These are phyloP conservation scores for Curvularia sp. DNA, from an alignment of 2,329 filamentous ascomycete genomes.

Conservation along the genomic window DNA sequence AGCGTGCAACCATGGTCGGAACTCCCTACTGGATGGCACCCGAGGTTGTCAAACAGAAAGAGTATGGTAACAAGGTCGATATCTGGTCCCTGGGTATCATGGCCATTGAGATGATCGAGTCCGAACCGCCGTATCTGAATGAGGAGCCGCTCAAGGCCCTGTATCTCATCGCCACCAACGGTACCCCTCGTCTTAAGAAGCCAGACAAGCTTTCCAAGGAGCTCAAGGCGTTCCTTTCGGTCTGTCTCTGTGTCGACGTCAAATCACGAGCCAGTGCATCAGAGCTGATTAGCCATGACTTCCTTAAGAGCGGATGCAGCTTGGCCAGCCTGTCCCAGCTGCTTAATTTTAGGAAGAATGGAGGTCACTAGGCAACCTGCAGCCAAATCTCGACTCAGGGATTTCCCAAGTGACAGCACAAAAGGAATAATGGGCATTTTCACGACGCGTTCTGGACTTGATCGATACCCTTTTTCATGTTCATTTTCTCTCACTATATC, in stretches of 20 bases:
- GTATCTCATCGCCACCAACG: conserved; percentile 97
- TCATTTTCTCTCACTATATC: conserved; percentile 24
- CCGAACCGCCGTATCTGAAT: conserved; percentile 95
- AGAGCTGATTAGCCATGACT: conserved; percentile 90
- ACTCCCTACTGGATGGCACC: conserved; percentile 99
- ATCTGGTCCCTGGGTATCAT: conserved; percentile 99
- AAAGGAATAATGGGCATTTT: conserved; percentile 9
- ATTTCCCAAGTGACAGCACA: conserved; percentile 5
- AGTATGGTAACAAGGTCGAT: conserved; percentile 97
- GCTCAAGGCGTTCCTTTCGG: conserved; percentile 94
- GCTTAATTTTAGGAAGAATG: conserved; percentile 80
- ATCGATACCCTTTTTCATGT: conserved; percentile 43
- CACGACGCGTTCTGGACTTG: conserved; percentile 32
- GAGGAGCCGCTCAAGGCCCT: conserved; percentile 97
- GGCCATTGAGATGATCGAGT: conserved; percentile 99
- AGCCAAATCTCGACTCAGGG: background rate
- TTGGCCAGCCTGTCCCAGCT: conserved; percentile 83
- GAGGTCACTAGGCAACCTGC: conserved; percentile 53
- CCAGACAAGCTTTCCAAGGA: conserved; percentile 98
- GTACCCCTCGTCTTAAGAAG: conserved; percentile 95
- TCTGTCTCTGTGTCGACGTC: conserved; percentile 96
- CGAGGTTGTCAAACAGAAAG: conserved; percentile 98
- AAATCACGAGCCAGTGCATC: conserved; percentile 90
- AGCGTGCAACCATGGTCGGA: conserved; percentile 98
- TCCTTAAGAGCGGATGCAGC: conserved; percentile 89